Evolutionary conservation across 352 stramenopile species (phyloP).

Genomic region (Lagenidium giganteum): DNA sequence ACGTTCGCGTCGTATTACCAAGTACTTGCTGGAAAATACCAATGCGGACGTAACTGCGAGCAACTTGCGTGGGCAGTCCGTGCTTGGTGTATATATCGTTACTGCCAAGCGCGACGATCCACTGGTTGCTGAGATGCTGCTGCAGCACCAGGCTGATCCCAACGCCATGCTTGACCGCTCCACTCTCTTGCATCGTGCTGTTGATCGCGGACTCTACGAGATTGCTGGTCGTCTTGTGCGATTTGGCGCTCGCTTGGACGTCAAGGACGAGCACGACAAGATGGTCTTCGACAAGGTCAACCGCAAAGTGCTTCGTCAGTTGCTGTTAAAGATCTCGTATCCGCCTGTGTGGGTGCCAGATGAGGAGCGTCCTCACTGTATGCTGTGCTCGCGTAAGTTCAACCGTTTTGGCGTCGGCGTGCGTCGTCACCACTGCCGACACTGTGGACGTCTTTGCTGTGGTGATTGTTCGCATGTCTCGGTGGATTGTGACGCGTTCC

Average conservation of each 20-base stretch:
- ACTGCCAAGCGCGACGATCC: constrained; percentile 73
- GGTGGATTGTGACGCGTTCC: constrained; percentile 68
- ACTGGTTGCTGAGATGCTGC: constrained; percentile 72
- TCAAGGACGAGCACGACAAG: constrained; percentile 65
- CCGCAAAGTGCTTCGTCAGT: constrained; percentile 59
- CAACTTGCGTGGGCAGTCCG: constrained; percentile 71
- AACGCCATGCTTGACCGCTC: constrained; percentile 61
- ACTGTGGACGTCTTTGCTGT: constrained; percentile 79
- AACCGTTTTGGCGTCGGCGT: constrained; percentile 51
- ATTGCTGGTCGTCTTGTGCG: constrained; percentile 76
- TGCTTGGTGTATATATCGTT: constrained; percentile 73
- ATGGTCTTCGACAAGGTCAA: constrained; percentile 87
- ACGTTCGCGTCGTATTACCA: constrained; percentile 79
- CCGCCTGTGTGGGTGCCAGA: constrained; percentile 81
- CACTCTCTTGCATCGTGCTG: constrained; percentile 66
- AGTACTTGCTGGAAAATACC: constrained; percentile 72
- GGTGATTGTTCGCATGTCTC: constrained; percentile 71
- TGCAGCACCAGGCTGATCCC: constrained; percentile 68
- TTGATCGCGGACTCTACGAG: constrained; percentile 65
- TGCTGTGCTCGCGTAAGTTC: constrained; percentile 78
- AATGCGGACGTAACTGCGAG: constrained; percentile 42
- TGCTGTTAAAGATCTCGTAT: constrained; percentile 71
- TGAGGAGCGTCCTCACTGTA: constrained; percentile 64
- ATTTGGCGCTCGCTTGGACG: constrained; percentile 68
- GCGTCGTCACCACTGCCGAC: constrained; percentile 80